phyloP scores from a whole-genome alignment of 495 filamentous ascomycete species.

The Penicillium egyptiacum region DNA sequence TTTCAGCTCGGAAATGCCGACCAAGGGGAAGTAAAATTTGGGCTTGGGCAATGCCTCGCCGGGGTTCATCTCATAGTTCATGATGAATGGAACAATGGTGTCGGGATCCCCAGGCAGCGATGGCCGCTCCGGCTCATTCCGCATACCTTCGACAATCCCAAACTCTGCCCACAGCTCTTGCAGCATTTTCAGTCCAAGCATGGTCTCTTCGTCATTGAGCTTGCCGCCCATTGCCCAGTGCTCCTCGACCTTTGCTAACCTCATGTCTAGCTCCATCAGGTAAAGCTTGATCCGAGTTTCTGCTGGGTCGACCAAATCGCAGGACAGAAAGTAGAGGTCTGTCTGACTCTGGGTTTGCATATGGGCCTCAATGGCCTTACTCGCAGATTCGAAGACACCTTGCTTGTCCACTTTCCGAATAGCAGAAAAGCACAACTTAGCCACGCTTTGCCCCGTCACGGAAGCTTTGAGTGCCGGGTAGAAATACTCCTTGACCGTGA shows the following conservation, averaged over 20 bases:
- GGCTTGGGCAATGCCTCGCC: not conserved
- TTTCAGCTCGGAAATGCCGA: slow-evolving; percentile 5
- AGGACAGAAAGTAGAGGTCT: slow-evolving; percentile 10
- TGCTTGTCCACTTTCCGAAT: slow-evolving; percentile 5
- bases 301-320: slow-evolving; percentile 12
- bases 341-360: not conserved
- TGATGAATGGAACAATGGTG: not conserved
- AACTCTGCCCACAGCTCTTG: slow-evolving; percentile 11
- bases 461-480: slow-evolving; percentile 1
- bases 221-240: slow-evolving; percentile 2
- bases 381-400: not conserved
- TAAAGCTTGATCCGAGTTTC: slow-evolving; percentile 15
- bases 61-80: slow-evolving; percentile 7
- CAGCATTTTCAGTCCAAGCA: slow-evolving; percentile 1
- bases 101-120: not conserved
- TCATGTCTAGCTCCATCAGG: slow-evolving; percentile 2
- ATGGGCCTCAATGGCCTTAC: not conserved
- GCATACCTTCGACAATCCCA: slow-evolving; percentile 8
- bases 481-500: slow-evolving; percentile 5
- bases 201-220: not conserved
- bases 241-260: not conserved
- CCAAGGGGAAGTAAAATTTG: slow-evolving; percentile 12
- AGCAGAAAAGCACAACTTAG: slow-evolving; percentile 1
- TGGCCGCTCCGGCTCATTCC: not conserved
- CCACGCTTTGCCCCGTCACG: not conserved